Percentiles rank a stretch among this genome's conserved stretches.
phyloP scores from a whole-genome alignment of 2,329 filamentous ascomycete species.

The Monosporascus sp. region DNA sequence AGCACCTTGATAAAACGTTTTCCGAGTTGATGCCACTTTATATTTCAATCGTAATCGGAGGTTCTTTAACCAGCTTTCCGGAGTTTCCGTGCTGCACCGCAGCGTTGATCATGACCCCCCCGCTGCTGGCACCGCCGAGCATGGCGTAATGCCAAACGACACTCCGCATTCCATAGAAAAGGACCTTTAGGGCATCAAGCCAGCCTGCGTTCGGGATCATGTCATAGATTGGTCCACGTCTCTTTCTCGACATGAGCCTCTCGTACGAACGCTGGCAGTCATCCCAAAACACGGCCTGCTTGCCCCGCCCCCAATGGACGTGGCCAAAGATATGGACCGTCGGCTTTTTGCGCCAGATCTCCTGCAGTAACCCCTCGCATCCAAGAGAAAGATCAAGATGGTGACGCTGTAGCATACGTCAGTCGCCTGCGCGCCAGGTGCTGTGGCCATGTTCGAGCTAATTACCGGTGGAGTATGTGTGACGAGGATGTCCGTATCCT shows the following conservation, averaged over 20 bases:
- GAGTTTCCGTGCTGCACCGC: slow-evolving; percentile 51
- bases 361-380: slow-evolving; percentile 64
- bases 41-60: slow-evolving; percentile 25
- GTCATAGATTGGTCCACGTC: slow-evolving; percentile 40
- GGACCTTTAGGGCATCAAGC: slow-evolving; percentile 40
- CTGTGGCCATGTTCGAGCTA: background rate
- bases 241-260: slow-evolving; percentile 46
- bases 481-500: slow-evolving; percentile 70
- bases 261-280: slow-evolving; percentile 68
- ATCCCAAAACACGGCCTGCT: slow-evolving; percentile 69
- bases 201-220: slow-evolving; percentile 42
- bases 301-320: slow-evolving; percentile 71
- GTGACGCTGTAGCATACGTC: slow-evolving; percentile 41
- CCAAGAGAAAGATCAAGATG: slow-evolving; percentile 68
- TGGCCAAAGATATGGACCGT: slow-evolving; percentile 80
- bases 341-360: slow-evolving; percentile 71
- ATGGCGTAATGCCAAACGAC: slow-evolving; percentile 54
- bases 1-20: background rate
- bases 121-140: slow-evolving; percentile 45
- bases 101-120: slow-evolving; percentile 52
- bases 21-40: slow-evolving; percentile 1
- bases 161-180: slow-evolving; percentile 41
- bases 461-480: slow-evolving; percentile 73
- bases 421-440: background rate
- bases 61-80: slow-evolving; percentile 39